A percentile compares a stretch with the other conserved stretches of the same genome.
These are phyloP conservation scores for Syzygium aromaticum DNA, from an alignment of 345 rosid species.

Conservation along the genomic window DNA sequence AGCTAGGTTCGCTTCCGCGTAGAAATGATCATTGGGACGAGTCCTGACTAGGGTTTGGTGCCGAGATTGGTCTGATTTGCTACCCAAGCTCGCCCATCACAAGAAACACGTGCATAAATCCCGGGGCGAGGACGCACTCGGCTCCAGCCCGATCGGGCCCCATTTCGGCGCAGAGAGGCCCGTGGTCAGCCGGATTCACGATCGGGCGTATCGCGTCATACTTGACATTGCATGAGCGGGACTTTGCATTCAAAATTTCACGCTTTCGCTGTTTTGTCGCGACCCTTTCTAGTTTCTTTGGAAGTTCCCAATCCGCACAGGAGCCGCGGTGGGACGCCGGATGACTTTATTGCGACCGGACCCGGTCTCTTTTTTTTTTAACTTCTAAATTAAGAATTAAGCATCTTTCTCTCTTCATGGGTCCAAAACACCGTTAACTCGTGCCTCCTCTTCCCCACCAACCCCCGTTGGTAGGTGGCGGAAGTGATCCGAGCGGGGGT, in stretches of 20 bases:
- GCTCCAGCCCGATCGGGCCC: background rate
- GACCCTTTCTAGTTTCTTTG: background rate
- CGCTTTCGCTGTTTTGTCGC: background rate
- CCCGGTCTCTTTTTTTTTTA: background rate
- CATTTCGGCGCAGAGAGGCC: accelerated
- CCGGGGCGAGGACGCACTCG: background rate
- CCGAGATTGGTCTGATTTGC: background rate
- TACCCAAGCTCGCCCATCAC: background rate
- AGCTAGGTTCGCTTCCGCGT: background rate
- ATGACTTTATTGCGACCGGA: background rate
- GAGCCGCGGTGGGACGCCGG: background rate
- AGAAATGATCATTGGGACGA: background rate
- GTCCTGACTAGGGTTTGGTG: background rate
- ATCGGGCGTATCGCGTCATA: accelerated
- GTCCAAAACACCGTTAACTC: background rate
- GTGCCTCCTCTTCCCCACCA: background rate
- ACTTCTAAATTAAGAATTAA: background rate
- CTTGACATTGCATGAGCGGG: background rate
- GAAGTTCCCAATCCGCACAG: background rate
- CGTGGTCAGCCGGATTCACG: background rate
- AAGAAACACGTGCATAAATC: background rate
- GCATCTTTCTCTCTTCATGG: background rate
- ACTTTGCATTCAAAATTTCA: background rate
- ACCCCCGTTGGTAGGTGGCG: background rate
- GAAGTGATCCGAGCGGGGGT: background rate